Evolutionary conservation across 257 asterid genomes (phyloP).

Genomic region (Gardenia jasminoides): DNA sequence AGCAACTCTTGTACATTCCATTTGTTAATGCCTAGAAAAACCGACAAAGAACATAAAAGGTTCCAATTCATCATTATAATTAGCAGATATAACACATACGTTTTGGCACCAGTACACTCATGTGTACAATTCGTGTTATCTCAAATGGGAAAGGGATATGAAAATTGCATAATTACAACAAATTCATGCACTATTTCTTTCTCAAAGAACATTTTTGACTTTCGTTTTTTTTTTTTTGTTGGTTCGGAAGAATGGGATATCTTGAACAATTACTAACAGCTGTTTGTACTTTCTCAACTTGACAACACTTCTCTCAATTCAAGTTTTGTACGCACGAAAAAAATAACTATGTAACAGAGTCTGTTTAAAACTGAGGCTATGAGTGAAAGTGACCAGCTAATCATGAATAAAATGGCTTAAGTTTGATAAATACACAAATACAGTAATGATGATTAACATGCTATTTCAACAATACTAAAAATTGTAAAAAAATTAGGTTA

Average conservation of each 20-base stretch:
- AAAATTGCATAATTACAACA: too few species aligned
- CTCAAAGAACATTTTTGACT: too few species aligned
- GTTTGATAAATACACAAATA: background rate
- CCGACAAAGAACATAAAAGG: background rate
- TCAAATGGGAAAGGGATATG: too few species aligned
- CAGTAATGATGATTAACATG: background rate
- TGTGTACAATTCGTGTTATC: too few species aligned
- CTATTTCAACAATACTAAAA: background rate
- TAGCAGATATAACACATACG: background rate
- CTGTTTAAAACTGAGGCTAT: background rate
- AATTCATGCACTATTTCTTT: too few species aligned
- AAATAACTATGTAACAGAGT: background rate
- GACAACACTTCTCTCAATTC: background rate
- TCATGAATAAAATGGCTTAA: background rate
- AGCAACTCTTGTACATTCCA: conserved; percentile 70
- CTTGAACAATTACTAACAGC: too few species aligned
- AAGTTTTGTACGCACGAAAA: too few species aligned
- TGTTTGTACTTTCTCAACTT: background rate
- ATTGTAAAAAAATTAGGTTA: background rate
- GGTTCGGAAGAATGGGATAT: background rate
- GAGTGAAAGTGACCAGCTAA: background rate
- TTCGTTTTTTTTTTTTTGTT: too few species aligned
- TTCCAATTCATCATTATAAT: background rate
- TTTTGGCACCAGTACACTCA: background rate
- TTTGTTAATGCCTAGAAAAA: conserved; percentile 59